A percentile compares a stretch with the other conserved stretches of the same genome.
These are phyloP conservation scores for Fusarium euwallaceae DNA, from an alignment of 2,329 filamentous ascomycete genomes.

Conservation along the genomic window DNA sequence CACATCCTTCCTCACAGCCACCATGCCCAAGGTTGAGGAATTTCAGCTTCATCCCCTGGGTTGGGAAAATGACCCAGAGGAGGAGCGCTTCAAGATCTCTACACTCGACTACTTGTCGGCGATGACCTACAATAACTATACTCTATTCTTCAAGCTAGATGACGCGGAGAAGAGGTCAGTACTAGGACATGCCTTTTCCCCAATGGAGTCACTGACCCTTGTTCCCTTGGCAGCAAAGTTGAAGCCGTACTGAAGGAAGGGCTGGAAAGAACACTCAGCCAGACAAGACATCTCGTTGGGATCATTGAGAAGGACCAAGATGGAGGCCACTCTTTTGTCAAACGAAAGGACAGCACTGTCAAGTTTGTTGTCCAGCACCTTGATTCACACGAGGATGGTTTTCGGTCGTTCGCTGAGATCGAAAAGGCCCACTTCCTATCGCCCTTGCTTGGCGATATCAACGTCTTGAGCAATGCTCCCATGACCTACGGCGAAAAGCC, in stretches of 20 bases:
- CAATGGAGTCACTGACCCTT: not conserved
- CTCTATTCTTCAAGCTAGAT: constrained; percentile 21
- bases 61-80: constrained; percentile 30
- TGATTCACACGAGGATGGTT: constrained; percentile 50
- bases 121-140: constrained; percentile 20
- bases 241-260: constrained; percentile 46
- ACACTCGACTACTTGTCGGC: constrained; percentile 26
- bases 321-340: constrained; percentile 55
- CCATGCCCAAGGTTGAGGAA: constrained; percentile 15
- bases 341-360: constrained; percentile 51
- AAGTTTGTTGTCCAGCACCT: constrained; percentile 54
- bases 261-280: constrained; percentile 54
- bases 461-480: constrained; percentile 49
- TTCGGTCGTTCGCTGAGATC: constrained; percentile 55
- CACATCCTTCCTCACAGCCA: not conserved
- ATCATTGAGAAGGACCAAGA: constrained; percentile 55
- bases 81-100: constrained; percentile 27
- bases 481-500: constrained; percentile 57
- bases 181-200: not conserved
- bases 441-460: constrained; percentile 50
- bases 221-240: constrained; percentile 11
- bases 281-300: constrained; percentile 55
- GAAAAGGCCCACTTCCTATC: constrained; percentile 52
- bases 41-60: constrained; percentile 26
- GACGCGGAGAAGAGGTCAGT: constrained; percentile 15